phyloP scores from a whole-genome alignment of 2,329 filamentous ascomycete species.

The Tolypocladium endophyticum region DNA sequence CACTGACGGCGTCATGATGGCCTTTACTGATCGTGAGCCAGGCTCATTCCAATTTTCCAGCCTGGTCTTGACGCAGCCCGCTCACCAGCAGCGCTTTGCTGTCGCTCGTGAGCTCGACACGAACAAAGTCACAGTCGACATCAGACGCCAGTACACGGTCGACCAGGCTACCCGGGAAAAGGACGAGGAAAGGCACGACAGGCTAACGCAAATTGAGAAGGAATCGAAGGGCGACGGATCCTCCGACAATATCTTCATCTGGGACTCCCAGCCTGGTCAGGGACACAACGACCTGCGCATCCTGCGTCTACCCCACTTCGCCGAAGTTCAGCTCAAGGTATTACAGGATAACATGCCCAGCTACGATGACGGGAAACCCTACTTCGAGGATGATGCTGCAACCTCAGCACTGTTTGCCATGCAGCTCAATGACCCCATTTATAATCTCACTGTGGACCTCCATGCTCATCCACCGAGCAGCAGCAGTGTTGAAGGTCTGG shows the following conservation, averaged over 20 bases:
- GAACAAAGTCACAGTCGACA: conserved; percentile 3
- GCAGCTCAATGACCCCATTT: no score
- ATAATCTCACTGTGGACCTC: no score
- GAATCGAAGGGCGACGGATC: not conserved
- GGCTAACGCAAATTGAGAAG: not conserved
- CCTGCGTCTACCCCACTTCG: not conserved
- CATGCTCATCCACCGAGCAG: no score
- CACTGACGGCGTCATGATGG: conserved; percentile 19
- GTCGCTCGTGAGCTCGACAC: conserved; percentile 8
- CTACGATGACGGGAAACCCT: no score
- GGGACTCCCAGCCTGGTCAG: not conserved
- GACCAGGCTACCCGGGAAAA: not conserved
- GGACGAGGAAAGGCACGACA: not conserved
- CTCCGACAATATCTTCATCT: not conserved
- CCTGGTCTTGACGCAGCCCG: conserved; percentile 21
- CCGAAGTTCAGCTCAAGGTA: no score
- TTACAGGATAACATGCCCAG: no score
- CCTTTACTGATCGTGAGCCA: conserved; percentile 18
- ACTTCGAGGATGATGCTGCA: no score
- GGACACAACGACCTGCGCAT: not conserved
- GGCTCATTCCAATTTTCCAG: conserved; percentile 11
- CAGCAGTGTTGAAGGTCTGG: no score
- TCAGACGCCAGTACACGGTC: conserved; percentile 14
- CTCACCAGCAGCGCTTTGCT: conserved; percentile 26
- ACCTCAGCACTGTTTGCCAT: no score